Evolutionary conservation across 1,284 basidiomycete species (phyloP).

Genomic region (Takashimella koratensis): DNA sequence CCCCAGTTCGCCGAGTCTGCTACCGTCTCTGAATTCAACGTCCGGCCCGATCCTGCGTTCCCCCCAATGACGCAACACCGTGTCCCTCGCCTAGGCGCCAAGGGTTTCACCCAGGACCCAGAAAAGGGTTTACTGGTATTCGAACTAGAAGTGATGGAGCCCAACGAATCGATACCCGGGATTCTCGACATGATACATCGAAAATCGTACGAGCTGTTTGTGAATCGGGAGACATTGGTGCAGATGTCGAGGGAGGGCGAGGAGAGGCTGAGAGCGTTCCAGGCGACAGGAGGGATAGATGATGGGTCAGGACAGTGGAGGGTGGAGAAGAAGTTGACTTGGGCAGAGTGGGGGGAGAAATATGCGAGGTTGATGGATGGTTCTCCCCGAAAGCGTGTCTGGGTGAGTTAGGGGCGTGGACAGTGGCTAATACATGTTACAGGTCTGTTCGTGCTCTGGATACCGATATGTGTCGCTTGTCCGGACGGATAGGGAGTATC

Average conservation of each 20-base stretch:
- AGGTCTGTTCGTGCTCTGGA: slow-evolving; percentile 47
- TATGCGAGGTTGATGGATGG: slow-evolving; percentile 32
- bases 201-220: slow-evolving; percentile 50
- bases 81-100: slow-evolving; percentile 17
- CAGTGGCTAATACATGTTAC: neutral
- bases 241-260: slow-evolving; percentile 46
- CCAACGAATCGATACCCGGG: slow-evolving; percentile 4
- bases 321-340: slow-evolving; percentile 20
- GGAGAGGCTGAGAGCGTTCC: slow-evolving; percentile 37
- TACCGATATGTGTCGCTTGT: slow-evolving; percentile 42
- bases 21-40: slow-evolving; percentile 28
- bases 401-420: slow-evolving; percentile 29
- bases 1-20: slow-evolving; percentile 26
- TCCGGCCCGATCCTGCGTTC: slow-evolving; percentile 47
- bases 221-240: slow-evolving; percentile 53
- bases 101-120: slow-evolving; percentile 45
- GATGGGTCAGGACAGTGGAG: slow-evolving; percentile 17
- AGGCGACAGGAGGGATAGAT: slow-evolving; percentile 29
- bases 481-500: too few species aligned
- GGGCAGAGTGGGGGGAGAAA: slow-evolving; percentile 42
- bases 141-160: slow-evolving; percentile 27
- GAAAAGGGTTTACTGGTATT: slow-evolving; percentile 40
- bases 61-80: slow-evolving; percentile 15
- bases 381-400: slow-evolving; percentile 25
- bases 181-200: neutral